These are phyloP conservation scores for Lomentospora prolificans DNA, from an alignment of 2,329 filamentous ascomycete genomes.

Conservation along the genomic window DNA sequence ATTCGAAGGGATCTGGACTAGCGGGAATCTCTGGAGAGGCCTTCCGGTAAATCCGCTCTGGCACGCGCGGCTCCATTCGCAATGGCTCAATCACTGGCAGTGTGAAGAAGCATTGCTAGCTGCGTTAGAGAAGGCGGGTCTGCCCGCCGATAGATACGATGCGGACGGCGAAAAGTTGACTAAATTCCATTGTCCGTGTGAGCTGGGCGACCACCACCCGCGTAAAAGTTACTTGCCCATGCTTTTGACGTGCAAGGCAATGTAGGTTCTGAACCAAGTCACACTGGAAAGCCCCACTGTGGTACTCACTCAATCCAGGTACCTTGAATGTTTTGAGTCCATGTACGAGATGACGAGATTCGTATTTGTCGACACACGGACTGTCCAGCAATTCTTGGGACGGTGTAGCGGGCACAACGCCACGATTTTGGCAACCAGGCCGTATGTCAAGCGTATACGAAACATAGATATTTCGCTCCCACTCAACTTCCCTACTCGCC, in stretches of 20 bases:
- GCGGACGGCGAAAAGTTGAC: background rate
- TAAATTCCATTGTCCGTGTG: background rate
- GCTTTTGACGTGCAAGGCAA: slow-evolving; percentile 8
- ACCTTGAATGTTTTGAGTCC: slow-evolving; percentile 5
- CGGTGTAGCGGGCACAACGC: background rate
- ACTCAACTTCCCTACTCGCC: background rate
- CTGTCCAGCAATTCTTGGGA: slow-evolving; percentile 5
- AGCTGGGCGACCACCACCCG: background rate
- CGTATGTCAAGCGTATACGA: background rate
- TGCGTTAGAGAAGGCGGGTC: background rate
- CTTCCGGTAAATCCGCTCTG: slow-evolving; percentile 11
- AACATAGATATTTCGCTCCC: background rate
- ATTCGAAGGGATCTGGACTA: slow-evolving; percentile 9
- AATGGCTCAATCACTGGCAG: slow-evolving; percentile 14
- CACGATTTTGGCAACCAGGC: background rate
- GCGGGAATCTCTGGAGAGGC: slow-evolving; percentile 2
- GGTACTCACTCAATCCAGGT: background rate
- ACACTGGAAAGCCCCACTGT: background rate
- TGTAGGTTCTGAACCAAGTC: slow-evolving; percentile 2
- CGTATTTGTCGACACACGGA: slow-evolving; percentile 2
- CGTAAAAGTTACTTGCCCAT: slow-evolving; percentile 4
- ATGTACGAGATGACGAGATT: slow-evolving; percentile 9
- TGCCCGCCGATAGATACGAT: background rate
- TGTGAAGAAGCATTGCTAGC: slow-evolving; percentile 11
- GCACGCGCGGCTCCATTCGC: slow-evolving; percentile 11